Percentiles rank a stretch among this genome's conserved stretches.
Evolutionary conservation across 768 basidiomycete genomes (phyloP).

Genomic region (Psilocybe cyanescens): DNA sequence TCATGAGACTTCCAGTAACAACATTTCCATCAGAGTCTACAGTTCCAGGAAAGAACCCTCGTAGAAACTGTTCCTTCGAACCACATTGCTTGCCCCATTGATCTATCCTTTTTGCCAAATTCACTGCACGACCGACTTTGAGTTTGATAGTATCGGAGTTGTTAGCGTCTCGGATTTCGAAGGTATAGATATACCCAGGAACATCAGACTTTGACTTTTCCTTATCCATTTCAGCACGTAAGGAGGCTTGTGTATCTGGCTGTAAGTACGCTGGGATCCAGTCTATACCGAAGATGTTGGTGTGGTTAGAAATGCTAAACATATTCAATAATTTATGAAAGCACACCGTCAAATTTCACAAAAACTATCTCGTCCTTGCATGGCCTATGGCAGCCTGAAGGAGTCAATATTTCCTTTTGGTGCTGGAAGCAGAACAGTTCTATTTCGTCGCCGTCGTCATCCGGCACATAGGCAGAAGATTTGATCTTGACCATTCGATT

Average conservation of each 20-base stretch:
- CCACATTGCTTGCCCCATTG: constrained; percentile 85
- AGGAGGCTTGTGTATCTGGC: constrained; percentile 58
- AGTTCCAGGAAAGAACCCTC: constrained; percentile 74
- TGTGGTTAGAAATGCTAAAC: constrained; percentile 8
- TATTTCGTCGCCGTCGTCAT: constrained; percentile 35
- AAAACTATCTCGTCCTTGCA: constrained; percentile 46
- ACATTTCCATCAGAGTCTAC: constrained; percentile 38
- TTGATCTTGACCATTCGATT: constrained; percentile 57
- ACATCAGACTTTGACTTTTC: constrained; percentile 58
- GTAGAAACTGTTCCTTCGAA: constrained; percentile 72
- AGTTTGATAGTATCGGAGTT: constrained; percentile 53
- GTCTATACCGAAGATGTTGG: constrained; percentile 39
- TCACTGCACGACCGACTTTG: constrained; percentile 81
- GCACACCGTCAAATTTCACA: constrained; percentile 62
- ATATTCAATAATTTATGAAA: constrained; percentile 6
- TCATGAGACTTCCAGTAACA: constrained; percentile 54
- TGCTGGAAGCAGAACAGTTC: constrained; percentile 72
- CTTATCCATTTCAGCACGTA: constrained; percentile 51
- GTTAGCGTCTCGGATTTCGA: constrained; percentile 59
- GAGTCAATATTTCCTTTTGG: constrained; percentile 51
- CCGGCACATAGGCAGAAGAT: constrained; percentile 23
- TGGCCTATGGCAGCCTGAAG: constrained; percentile 58
- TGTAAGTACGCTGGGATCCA: constrained; percentile 74
- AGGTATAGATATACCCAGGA: constrained; percentile 81
- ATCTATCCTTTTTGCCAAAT: constrained; percentile 72